A percentile compares a stretch with the other conserved stretches of the same genome.
Evolutionary conservation across 305 asterid genomes (phyloP).

Genomic region (Solanum hybrid): DNA sequence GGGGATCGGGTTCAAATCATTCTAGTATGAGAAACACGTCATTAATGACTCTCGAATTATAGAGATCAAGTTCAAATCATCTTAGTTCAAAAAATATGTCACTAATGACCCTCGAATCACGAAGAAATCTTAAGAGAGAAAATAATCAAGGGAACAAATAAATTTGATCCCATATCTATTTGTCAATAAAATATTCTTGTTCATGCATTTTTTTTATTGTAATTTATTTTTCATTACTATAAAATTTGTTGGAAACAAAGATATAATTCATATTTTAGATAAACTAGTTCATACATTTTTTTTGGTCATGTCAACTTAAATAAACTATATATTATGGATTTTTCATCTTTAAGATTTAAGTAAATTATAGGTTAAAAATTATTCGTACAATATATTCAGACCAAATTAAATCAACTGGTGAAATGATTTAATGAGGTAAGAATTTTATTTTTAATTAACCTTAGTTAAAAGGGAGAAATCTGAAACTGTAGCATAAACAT

Average conservation of each 20-base stretch:
- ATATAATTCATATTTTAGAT: not conserved
- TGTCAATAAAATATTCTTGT: not conserved
- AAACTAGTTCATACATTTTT: not conserved
- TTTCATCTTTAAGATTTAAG: not conserved
- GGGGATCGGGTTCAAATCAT: too few species aligned
- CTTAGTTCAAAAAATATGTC: too few species aligned
- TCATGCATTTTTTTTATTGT: too few species aligned
- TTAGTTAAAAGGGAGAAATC: not conserved
- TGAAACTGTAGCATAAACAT: not conserved
- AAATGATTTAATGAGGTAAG: not conserved
- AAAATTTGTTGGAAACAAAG: too few species aligned
- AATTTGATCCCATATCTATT: too few species aligned
- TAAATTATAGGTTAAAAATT: not conserved
- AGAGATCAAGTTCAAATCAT: too few species aligned
- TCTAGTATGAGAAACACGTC: too few species aligned
- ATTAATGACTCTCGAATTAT: too few species aligned
- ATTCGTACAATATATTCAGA: not conserved
- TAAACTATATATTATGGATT: not conserved
- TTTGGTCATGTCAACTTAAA: not conserved
- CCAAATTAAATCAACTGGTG: not conserved
- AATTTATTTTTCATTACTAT: too few species aligned
- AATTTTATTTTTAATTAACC: not conserved
- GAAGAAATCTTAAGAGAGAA: too few species aligned
- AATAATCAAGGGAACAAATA: too few species aligned
- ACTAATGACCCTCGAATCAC: too few species aligned